Evolutionary conservation across 306 rosid species (phyloP).

Genomic region (Crotalaria pallida): DNA sequence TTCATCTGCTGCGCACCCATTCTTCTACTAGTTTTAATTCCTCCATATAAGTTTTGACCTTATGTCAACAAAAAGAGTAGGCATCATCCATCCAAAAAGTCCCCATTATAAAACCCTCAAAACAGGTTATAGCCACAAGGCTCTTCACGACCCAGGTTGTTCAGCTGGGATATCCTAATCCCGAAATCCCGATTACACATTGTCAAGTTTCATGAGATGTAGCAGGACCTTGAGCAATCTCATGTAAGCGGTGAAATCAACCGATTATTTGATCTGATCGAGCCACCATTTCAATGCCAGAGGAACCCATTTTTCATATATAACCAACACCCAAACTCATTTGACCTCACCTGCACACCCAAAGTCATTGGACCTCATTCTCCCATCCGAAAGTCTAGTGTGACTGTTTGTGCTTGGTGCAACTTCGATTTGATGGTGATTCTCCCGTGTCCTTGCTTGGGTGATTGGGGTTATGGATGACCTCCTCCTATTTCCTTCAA

Average conservation of each 20-base stretch:
- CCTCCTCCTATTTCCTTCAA: no score
- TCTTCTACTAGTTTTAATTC: neutral
- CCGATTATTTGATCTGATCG: no score
- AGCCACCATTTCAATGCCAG: neutral
- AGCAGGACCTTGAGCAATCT: no score
- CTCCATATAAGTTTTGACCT: neutral
- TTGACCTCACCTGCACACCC: neutral
- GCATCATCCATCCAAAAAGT: neutral
- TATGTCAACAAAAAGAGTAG: neutral
- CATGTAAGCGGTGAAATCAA: no score
- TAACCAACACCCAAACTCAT: neutral
- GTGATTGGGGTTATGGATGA: no score
- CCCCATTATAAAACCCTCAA: neutral
- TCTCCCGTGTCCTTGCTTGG: no score
- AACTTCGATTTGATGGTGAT: no score
- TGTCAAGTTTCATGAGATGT: no score
- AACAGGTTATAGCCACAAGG: neutral
- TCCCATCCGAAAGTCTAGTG: neutral
- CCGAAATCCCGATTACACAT: no score
- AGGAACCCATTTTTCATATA: neutral
- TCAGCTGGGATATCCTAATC: no score
- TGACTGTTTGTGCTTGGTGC: neutral
- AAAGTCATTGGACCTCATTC: neutral
- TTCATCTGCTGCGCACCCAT: no score
- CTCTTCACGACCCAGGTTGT: neutral